Conservation (phyloP, 441 rosid species). For the Arabidopsis lyrata region DNA sequence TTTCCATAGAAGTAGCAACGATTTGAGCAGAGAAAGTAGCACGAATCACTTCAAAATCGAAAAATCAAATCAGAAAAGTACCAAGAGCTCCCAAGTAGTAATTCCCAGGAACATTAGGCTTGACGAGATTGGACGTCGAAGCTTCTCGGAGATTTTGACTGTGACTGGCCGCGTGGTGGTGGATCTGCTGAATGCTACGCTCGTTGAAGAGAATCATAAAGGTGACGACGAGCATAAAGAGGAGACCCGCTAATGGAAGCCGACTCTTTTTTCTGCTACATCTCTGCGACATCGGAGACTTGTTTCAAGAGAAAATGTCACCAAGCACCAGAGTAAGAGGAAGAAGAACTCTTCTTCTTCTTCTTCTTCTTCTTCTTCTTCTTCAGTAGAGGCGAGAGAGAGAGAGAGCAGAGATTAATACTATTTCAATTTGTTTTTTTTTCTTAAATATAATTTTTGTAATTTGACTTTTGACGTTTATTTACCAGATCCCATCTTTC, state of each 20-base stretch:
- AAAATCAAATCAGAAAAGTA: constrained; percentile 28
- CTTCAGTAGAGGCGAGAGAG: background rate
- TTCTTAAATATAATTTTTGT: too few relatives aligned
- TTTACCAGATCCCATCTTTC: constrained; percentile 8
- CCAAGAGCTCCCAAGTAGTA: constrained; percentile 45
- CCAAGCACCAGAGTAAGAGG: background rate
- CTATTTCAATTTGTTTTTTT: background rate
- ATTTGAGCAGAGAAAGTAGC: background rate
- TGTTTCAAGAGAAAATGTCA: background rate
- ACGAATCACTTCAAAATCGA: background rate
- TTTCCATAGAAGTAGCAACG: background rate
- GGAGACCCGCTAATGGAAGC: constrained; percentile 57
- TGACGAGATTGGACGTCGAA: constrained; percentile 46
- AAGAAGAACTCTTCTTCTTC: background rate
- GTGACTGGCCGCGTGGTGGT: constrained; percentile 47
- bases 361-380: background rate
- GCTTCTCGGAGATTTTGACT: constrained; percentile 35
- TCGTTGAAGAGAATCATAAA: constrained; percentile 67
- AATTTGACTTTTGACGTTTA: background rate
- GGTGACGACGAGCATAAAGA: constrained; percentile 56
- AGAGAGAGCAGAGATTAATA: background rate
- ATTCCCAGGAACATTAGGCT: constrained; percentile 60
- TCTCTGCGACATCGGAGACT: constrained; percentile 58
- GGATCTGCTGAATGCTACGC: constrained; percentile 63
- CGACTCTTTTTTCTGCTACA: constrained; percentile 78